Conservation (phyloP, 176 grass and related monocot genomes). For the Oryza glumipatula region DNA sequence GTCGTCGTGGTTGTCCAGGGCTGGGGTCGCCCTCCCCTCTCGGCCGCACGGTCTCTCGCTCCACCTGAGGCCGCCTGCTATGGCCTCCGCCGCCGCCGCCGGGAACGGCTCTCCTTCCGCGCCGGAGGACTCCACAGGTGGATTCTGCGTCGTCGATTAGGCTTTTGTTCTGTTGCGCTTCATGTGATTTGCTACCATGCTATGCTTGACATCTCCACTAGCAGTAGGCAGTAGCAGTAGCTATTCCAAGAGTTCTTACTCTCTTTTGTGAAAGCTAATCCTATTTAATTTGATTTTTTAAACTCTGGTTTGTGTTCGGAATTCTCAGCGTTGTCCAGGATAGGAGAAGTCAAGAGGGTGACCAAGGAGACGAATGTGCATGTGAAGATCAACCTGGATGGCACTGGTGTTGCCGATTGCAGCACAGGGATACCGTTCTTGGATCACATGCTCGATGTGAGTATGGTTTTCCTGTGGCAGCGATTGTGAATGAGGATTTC, state of each 20-base stretch:
- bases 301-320: not conserved
- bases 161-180: not conserved
- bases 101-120: conserved; percentile 38
- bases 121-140: conserved; percentile 8
- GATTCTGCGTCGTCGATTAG: not conserved
- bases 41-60: not conserved
- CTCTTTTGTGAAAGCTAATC: not conserved
- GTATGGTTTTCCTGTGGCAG: conserved; percentile 11
- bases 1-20: not conserved
- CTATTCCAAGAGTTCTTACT: not conserved
- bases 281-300: not conserved
- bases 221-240: not conserved
- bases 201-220: not conserved
- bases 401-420: conserved; percentile 69
- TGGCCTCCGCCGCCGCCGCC: conserved; percentile 29
- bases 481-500: not conserved
- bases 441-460: conserved; percentile 98
- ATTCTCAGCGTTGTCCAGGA: conserved; percentile 42
- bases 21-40: not conserved
- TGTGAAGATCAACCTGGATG: conserved; percentile 88
- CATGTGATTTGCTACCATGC: not conserved
- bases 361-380: conserved; percentile 93
- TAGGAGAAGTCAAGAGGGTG: conserved; percentile 77
- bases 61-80: not conserved
- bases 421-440: conserved; percentile 87